Evolutionary conservation across 495 filamentous ascomycete species (phyloP).

Genomic region (Xylaria venustula): DNA sequence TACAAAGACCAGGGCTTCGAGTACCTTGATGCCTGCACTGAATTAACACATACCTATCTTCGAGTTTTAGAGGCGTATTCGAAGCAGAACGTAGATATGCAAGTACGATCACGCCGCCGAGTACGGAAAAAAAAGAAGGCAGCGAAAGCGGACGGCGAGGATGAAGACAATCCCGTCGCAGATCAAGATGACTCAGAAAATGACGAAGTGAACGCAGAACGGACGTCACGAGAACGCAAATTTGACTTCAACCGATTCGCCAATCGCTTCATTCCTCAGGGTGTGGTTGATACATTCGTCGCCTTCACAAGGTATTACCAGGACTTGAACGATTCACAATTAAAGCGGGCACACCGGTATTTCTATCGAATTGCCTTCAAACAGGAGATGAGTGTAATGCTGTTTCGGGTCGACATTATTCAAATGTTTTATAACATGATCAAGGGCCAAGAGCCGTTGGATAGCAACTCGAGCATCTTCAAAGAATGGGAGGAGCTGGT

Average conservation of each 20-base stretch:
- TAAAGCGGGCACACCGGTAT: constrained; percentile 92
- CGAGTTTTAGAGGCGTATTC: constrained; percentile 91
- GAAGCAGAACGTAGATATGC: constrained; percentile 89
- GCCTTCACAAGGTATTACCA: constrained; percentile 74
- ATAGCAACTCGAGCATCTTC: constrained; percentile 60
- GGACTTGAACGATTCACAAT: constrained; percentile 75
- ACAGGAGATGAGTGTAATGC: constrained; percentile 79
- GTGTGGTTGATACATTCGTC: constrained; percentile 86
- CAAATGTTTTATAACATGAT: constrained; percentile 87
- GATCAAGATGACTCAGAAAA: constrained; percentile 66
- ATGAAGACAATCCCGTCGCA: constrained; percentile 38
- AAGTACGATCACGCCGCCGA: constrained; percentile 76
- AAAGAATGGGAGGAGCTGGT: constrained; percentile 92
- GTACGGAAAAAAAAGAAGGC: constrained; percentile 69
- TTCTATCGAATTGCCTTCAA: constrained; percentile 96
- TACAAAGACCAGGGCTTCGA: constrained; percentile 94
- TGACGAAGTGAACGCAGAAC: constrained; percentile 70
- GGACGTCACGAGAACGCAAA: constrained; percentile 74
- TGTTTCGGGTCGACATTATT: constrained; percentile 89
- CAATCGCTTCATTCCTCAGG: constrained; percentile 75
- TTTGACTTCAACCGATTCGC: constrained; percentile 91
- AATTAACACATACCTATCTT: constrained; percentile 86
- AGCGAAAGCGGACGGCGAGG: constrained; percentile 37
- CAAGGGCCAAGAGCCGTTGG: constrained; percentile 80
- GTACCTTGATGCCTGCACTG: constrained; percentile 88